Percentiles rank a stretch among this genome's conserved stretches.
Evolutionary conservation across 805 yeast species (phyloP).

Genomic region (Ogataea paraovalis): DNA sequence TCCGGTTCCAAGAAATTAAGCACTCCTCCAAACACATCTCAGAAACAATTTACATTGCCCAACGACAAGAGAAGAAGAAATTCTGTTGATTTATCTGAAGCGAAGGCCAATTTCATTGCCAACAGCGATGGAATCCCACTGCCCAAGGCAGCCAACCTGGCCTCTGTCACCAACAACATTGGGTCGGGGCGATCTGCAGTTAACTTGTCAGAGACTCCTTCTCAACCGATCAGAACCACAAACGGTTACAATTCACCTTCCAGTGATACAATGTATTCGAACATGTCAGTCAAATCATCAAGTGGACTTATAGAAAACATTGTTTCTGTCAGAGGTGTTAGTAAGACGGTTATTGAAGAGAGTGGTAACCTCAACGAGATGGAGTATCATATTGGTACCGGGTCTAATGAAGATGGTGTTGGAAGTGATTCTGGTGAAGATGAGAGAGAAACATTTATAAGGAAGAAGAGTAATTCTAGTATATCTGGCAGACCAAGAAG

Average conservation of each 20-base stretch:
- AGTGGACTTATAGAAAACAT: constrained; percentile 78
- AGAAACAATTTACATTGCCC: constrained; percentile 20
- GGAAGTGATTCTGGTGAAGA: constrained; percentile 6
- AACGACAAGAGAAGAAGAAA: constrained; percentile 12
- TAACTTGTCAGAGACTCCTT: not conserved
- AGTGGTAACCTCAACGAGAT: constrained; percentile 38
- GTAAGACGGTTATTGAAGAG: constrained; percentile 79
- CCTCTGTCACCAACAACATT: not conserved
- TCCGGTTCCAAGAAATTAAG: not conserved
- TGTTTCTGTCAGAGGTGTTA: constrained; percentile 78
- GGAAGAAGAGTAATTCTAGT: constrained; percentile 1
- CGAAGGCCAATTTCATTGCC: constrained; percentile 6
- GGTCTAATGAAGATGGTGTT: not conserved
- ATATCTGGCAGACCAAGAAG: constrained; percentile 9
- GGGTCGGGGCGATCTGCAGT: not conserved
- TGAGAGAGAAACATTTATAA: constrained; percentile 6
- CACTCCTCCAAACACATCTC: not conserved
- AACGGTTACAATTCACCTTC: constrained; percentile 1
- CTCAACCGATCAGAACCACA: not conserved
- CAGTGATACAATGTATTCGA: constrained; percentile 8
- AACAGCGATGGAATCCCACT: constrained; percentile 14
- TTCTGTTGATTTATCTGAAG: constrained; percentile 25
- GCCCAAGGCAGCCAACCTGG: constrained; percentile 6
- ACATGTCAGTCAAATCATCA: constrained; percentile 28
- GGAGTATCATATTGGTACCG: constrained; percentile 4